Evolutionary conservation across 192 early-diverging fungal genomes (phyloP), one percentile per base, ranked within the genome.

Genomic region (Backusella liffmaniae): DNA sequence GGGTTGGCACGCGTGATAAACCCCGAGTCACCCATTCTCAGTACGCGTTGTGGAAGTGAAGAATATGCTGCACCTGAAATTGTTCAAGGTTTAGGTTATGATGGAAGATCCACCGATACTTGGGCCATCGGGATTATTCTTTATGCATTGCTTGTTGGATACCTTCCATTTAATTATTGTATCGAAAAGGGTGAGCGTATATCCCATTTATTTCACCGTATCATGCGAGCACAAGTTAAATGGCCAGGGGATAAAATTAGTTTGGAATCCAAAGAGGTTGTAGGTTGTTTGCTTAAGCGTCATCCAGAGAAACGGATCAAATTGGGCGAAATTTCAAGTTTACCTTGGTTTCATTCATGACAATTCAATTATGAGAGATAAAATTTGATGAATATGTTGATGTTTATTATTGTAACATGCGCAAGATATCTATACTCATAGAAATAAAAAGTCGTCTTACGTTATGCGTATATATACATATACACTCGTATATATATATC

Each of bases 81-180:
- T 49, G 84, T 94, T 41, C 78, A 84, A n/a, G 85, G 83, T 21
- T 79, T 85, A 39, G 84, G 84, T 1, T 93, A 94, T 59, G 92
- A 94, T 72, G 91, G 91, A 10, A 78, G 88, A 18, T 70, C 85
- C 51, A 90, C 90, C 1, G 95, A 96, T 79, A 81, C 94, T 18
- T 96, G 95, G 95, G 84, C 93, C 5, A 77, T 95, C 1, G 95
- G 94, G 15, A 88, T 92, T 29, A 86, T 96, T 3, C 85, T 96
- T 23, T 96, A 92, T 79, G 89, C 91, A 13, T 77, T 96, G 59
- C 69, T 96, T 18, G 86, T 91, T 3, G 94, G 92, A 1, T 84
- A 87, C 65, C 74, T 96, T 30, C 95, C 95, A 0, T 96, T 96
- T 77, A 87, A 88, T 69, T 90, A 91, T 78, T 85, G 86, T 37